phyloP scores from a whole-genome alignment of 352 stramenopile species.

The Globisporangium mamillatum region DNA sequence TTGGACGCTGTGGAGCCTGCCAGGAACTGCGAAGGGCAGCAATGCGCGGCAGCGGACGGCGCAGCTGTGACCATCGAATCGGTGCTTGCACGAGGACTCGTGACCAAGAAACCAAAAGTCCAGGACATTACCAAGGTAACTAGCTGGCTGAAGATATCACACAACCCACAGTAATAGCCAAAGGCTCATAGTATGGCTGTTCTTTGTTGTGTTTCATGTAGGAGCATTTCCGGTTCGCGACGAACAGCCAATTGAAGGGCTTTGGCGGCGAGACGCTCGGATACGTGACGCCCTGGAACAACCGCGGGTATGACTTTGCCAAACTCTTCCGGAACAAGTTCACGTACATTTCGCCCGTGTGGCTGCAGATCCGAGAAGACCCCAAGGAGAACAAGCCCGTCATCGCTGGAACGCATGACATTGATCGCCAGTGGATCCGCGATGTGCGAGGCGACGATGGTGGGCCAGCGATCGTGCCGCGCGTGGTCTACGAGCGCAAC shows the following conservation, averaged over 20 bases:
- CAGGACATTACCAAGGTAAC: constrained; percentile 37
- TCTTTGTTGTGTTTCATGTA: neutral
- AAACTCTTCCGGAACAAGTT: constrained; percentile 73
- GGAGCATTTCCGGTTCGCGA: constrained; percentile 35
- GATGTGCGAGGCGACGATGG: constrained; percentile 36
- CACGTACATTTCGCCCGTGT: constrained; percentile 76
- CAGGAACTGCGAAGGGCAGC: constrained; percentile 27
- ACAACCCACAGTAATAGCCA: neutral
- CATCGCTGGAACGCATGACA: constrained; percentile 70
- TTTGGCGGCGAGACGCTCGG: constrained; percentile 61
- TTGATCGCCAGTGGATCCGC: constrained; percentile 55
- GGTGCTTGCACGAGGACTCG: constrained; percentile 44
- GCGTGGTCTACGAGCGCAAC: constrained; percentile 81
- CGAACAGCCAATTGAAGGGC: constrained; percentile 12
- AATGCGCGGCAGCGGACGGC: constrained; percentile 23
- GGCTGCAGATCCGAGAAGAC: constrained; percentile 74
- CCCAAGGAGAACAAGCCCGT: constrained; percentile 35
- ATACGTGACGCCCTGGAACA: constrained; percentile 85
- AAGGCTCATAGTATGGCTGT: neutral
- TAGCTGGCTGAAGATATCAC: neutral
- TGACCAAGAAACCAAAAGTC: constrained; percentile 47
- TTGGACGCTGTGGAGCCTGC: neutral
- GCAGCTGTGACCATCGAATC: constrained; percentile 21
- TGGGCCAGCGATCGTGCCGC: constrained; percentile 57
- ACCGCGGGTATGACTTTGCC: constrained; percentile 67